Percentiles rank a stretch among this genome's conserved stretches.
Evolutionary conservation across 352 stramenopile genomes (phyloP).

Genomic region (Phytophthora palmivora): DNA sequence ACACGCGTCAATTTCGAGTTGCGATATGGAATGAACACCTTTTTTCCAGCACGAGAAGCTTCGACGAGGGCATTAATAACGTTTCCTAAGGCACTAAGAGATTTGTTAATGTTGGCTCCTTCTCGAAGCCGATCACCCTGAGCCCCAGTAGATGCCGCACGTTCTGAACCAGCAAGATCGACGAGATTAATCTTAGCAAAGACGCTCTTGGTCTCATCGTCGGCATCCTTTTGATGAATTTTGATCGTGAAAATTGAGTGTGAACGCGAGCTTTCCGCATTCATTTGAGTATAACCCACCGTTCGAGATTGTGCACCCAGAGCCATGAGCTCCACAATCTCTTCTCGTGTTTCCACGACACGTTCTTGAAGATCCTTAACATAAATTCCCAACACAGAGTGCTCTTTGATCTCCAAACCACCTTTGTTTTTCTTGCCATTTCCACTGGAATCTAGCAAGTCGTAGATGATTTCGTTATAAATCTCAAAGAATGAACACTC

Average conservation of each 20-base stretch:
- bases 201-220: conserved; percentile 86
- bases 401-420: conserved; percentile 94
- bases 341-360: conserved; percentile 87
- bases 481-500: conserved; percentile 96
- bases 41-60: conserved; percentile 82
- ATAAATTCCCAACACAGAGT: conserved; percentile 95
- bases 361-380: conserved; percentile 92
- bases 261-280: conserved; percentile 92
- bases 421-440: conserved; percentile 89
- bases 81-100: conserved; percentile 91
- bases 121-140: conserved; percentile 92
- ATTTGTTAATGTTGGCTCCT: conserved; percentile 96
- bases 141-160: conserved; percentile 91
- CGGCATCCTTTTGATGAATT: conserved; percentile 92
- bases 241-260: conserved; percentile 97
- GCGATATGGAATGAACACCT: conserved; percentile 93
- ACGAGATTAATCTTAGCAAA: conserved; percentile 96
- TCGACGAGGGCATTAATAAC: conserved; percentile 94
- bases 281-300: conserved; percentile 94
- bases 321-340: conserved; percentile 85
- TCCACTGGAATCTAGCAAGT: conserved; percentile 91
- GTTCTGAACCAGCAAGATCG: conserved; percentile 93
- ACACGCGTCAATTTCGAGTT: conserved; percentile 96
- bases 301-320: conserved; percentile 72
- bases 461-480: conserved; percentile 97